These are phyloP conservation scores for Apiospora kogelbergensis DNA, from an alignment of 2,329 filamentous ascomycete species.

Conservation along the genomic window DNA sequence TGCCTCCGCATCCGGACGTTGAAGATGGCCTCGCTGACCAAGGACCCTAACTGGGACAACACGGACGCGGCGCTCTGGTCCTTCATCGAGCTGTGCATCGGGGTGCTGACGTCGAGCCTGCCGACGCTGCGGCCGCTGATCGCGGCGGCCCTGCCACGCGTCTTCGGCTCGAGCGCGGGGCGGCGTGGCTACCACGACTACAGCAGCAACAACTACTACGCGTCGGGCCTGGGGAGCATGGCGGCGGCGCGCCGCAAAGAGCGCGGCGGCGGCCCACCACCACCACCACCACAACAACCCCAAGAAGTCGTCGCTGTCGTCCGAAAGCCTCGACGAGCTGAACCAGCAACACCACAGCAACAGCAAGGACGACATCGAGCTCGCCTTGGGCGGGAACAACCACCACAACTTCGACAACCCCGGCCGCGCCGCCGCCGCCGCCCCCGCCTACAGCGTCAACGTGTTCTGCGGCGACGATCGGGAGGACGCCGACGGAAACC, in stretches of 20 bases:
- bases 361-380: conserved; percentile 5
- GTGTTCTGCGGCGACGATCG: not conserved
- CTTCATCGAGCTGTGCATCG: conserved; percentile 30
- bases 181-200: conserved; percentile 1
- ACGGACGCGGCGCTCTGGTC: conserved; percentile 32
- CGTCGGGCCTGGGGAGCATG: not conserved
- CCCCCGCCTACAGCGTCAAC: not conserved
- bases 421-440: not conserved
- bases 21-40: not conserved
- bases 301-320: not conserved
- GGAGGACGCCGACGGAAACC: too few species aligned
- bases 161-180: not conserved
- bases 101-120: conserved; percentile 29
- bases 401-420: not conserved
- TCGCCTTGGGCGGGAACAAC: not conserved
- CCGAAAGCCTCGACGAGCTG: conserved; percentile 9
- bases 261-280: not conserved
- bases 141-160: conserved; percentile 22
- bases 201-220: not conserved
- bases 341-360: not conserved
- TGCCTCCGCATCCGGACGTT: conserved; percentile 25
- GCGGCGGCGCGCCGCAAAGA: not conserved
- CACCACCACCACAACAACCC: too few species aligned
- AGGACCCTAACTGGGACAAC: conserved; percentile 33
- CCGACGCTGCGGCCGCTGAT: conserved; percentile 31